phyloP scores from a whole-genome alignment of 352 stramenopile genomes.

The Pythium volutum region DNA sequence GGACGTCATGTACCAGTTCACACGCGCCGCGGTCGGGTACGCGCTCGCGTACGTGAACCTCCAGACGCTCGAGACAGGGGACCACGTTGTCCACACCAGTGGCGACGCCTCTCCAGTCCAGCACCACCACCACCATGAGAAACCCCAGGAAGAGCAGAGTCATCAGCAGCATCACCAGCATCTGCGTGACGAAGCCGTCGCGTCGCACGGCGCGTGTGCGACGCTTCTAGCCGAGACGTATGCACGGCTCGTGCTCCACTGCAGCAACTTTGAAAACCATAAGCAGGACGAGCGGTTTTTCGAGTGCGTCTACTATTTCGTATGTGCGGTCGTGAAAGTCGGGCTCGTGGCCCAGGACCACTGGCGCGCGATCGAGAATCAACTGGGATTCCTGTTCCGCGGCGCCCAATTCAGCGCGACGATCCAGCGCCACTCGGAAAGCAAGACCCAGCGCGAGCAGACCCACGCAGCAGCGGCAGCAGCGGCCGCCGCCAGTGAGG shows the following conservation, averaged over 20 bases:
- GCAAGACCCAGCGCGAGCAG: slow-evolving; percentile 17
- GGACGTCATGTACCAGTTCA: slow-evolving; percentile 74
- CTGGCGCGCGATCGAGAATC: slow-evolving; percentile 62
- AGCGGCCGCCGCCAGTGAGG: neutral
- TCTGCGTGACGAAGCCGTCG: slow-evolving; percentile 9
- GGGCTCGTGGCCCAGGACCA: slow-evolving; percentile 39
- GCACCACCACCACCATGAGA: slow-evolving; percentile 17
- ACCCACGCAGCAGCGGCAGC: neutral
- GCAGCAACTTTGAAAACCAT: slow-evolving; percentile 82
- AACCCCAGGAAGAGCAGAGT: neutral
- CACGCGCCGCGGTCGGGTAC: slow-evolving; percentile 63
- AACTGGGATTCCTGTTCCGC: slow-evolving; percentile 73
- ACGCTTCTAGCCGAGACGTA: slow-evolving; percentile 50
- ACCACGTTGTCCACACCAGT: slow-evolving; percentile 11
- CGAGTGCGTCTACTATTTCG: slow-evolving; percentile 78
- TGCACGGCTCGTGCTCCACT: slow-evolving; percentile 69
- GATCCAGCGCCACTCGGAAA: slow-evolving; percentile 38
- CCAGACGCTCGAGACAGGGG: slow-evolving; percentile 52
- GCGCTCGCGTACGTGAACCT: slow-evolving; percentile 57
- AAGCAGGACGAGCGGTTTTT: slow-evolving; percentile 83
- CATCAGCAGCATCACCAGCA: slow-evolving; percentile 11
- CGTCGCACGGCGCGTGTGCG: slow-evolving; percentile 21
- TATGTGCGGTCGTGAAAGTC: slow-evolving; percentile 70
- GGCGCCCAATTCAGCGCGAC: slow-evolving; percentile 69
- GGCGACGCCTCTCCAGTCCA: slow-evolving; percentile 22